Evolutionary conservation across 805 yeast genomes (phyloP).

Genomic region (Pichia gijzeniarum): DNA sequence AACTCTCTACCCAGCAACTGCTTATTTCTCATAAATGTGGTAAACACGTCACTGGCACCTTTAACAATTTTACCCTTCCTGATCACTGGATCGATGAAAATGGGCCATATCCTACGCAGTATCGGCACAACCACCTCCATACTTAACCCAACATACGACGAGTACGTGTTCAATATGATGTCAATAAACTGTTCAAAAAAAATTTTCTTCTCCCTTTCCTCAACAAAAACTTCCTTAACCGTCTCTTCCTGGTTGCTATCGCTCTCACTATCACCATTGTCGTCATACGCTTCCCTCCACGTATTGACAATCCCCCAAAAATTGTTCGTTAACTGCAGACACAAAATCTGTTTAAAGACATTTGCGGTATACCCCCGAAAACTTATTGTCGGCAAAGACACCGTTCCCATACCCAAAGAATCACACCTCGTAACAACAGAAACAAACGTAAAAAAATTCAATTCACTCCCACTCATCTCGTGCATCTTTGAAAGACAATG

Average conservation of each 20-base stretch:
- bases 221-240: slow-evolving; percentile 5
- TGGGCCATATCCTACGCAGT: slow-evolving; percentile 26
- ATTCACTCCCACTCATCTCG: slow-evolving; percentile 32
- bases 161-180: slow-evolving; percentile 40
- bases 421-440: slow-evolving; percentile 37
- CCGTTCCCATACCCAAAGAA: slow-evolving; percentile 33
- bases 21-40: slow-evolving; percentile 23
- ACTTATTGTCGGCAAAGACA: slow-evolving; percentile 35
- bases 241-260: not conserved
- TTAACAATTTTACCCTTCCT: slow-evolving; percentile 15
- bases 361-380: slow-evolving; percentile 34
- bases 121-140: slow-evolving; percentile 31
- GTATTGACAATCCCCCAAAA: slow-evolving; percentile 12
- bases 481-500: slow-evolving; percentile 36
- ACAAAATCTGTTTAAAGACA: slow-evolving; percentile 34
- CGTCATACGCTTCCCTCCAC: slow-evolving; percentile 2
- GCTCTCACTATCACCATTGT: not conserved
- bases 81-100: slow-evolving; percentile 24
- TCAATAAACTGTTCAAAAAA: slow-evolving; percentile 32
- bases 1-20: slow-evolving; percentile 21
- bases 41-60: slow-evolving; percentile 25
- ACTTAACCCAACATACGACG: slow-evolving; percentile 40
- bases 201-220: slow-evolving; percentile 9
- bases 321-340: slow-evolving; percentile 10
- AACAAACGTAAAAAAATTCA: slow-evolving; percentile 31